Evolutionary conservation across 805 yeast genomes (phyloP), one percentile per base, ranked within the genome.

Genomic region (Brettanomyces sp.): DNA sequence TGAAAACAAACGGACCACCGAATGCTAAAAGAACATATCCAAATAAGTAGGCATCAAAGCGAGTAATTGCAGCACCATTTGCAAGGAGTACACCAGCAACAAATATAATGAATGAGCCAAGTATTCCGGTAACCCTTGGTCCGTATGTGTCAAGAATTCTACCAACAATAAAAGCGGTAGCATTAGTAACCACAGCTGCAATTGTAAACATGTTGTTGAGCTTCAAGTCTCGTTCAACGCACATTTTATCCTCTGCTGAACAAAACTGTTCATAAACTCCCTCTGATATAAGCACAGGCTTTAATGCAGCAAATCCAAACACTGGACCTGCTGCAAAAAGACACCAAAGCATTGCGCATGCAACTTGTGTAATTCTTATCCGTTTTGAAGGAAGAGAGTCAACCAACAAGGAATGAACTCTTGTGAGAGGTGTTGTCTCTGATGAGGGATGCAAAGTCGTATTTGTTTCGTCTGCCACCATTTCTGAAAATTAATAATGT

Each of bases 281-380:
- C 58, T 91, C 90, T 8, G 70, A 61, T 18, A 88, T 74, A 39
- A 91, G 66, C 9, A 90, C 77, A 5, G 95, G 95, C 59, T 91
- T 91, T 45, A 90, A 68, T 3, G 98, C 97, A 23, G 97, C 96
- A 68, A 90, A 90, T 4, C 98, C 98, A 70, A 90, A 90, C 12
- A 90, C 81, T 1, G 95, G 88, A 5, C 97, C 98, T 0, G 96
- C 96, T 0, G 96, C 88, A 36, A 87, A 69, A 12, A 90, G 66
- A 66, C 96, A 91, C 96, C 96, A 90, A 0, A 72, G 46, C 14
- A 87, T 76, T 28, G 96, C 90, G 64, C 95, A 85, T 2, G 58
- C 42, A 9, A 85, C 74, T 60, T 88, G 95, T 2, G 71, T 47
- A 8, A 71, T 44, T 50, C 79, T 63, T 9, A 52, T 47, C 9